Percentiles rank a stretch among this genome's conserved stretches.
Conservation (phyloP, 768 basidiomycete species). For the Amanita muscaria region DNA sequence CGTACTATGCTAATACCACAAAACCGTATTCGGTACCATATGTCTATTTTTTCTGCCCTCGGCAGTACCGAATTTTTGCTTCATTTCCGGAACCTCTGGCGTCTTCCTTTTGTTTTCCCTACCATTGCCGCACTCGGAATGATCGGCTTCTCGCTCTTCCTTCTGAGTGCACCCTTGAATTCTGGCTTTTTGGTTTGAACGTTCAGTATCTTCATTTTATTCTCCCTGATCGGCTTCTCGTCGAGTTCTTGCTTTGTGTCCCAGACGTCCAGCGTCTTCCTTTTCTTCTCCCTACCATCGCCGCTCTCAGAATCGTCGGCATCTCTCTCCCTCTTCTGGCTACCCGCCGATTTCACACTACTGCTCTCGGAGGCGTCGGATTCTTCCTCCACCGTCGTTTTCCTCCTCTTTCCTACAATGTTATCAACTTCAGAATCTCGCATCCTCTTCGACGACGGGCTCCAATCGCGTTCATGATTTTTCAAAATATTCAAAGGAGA, state of each 20-base stretch:
- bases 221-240: no score
- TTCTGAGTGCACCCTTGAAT: no score
- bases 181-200: no score
- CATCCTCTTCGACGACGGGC: slow-evolving; percentile 11
- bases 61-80: not conserved
- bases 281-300: not conserved
- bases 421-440: not conserved
- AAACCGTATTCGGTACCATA: no score
- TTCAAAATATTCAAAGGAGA: slow-evolving; percentile 30
- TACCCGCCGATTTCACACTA: not conserved
- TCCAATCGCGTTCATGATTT: slow-evolving; percentile 15
- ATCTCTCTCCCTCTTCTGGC: not conserved
- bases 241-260: not conserved
- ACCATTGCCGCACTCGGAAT: not conserved
- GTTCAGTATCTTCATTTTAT: not conserved
- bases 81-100: not conserved
- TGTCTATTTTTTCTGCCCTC: no score
- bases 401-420: not conserved
- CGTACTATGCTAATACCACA: no score
- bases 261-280: not conserved
- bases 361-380: not conserved
- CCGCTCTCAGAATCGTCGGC: not conserved
- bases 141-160: not conserved
- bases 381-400: not conserved
- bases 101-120: not conserved